phyloP scores from a whole-genome alignment of 768 basidiomycete genomes.

The Dacryopinax primogenitus region DNA sequence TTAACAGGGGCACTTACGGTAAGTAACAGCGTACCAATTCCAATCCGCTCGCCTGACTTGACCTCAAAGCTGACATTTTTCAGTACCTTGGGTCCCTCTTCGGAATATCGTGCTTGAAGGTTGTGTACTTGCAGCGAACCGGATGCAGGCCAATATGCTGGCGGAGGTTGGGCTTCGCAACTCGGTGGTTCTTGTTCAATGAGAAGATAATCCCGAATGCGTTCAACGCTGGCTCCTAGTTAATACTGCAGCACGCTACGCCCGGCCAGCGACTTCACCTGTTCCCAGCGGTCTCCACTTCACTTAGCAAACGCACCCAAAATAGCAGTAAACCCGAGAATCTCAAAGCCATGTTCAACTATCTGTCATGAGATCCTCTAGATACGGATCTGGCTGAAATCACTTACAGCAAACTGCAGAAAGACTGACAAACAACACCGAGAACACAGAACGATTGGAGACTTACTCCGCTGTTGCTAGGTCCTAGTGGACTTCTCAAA shows the following conservation, averaged over 20 bases:
- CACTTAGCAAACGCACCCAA: conserved; percentile 11
- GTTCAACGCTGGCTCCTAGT: conserved; percentile 9
- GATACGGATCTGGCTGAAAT: neutral
- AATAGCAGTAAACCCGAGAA: conserved; percentile 10
- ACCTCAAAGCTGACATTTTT: conserved; percentile 7
- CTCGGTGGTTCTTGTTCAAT: conserved; percentile 12
- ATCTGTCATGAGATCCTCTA: neutral
- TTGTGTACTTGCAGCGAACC: conserved; percentile 9
- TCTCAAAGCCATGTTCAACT: neutral
- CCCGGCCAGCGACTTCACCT: neutral
- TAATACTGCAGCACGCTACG: neutral
- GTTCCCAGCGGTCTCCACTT: conserved; percentile 9
- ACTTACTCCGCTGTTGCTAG: conserved; percentile 29
- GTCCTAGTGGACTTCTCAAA: conserved; percentile 29
- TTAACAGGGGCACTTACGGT: neutral
- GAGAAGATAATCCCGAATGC: conserved; percentile 8
- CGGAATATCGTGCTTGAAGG: conserved; percentile 11
- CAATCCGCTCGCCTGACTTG: conserved; percentile 10
- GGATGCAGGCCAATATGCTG: conserved; percentile 13
- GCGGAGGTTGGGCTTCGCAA: conserved; percentile 8
- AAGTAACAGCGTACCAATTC: conserved; percentile 7
- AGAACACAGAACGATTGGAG: neutral
- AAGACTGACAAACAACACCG: neutral
- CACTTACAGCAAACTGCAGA: neutral
- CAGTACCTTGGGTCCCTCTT: conserved; percentile 6